Evolutionary conservation across 2,329 filamentous ascomycete genomes (phyloP), one percentile per base, ranked within the genome.

Genomic region (Thermomyces lanuginosus): DNA sequence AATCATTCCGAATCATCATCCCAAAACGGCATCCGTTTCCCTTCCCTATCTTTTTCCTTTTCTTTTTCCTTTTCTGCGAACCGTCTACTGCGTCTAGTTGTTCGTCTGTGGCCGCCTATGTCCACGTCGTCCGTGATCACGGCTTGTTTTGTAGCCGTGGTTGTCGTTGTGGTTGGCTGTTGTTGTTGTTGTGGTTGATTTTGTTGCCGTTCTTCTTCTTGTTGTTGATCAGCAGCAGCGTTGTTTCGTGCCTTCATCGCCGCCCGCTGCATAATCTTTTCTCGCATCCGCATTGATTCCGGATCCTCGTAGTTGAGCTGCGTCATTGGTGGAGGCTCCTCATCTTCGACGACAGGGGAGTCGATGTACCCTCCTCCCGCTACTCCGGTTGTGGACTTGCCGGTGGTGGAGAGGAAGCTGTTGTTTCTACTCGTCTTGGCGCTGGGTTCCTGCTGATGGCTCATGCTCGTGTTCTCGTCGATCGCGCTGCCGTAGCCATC

Each of bases 261-360:
- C 1, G 48, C 46, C 27, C 47, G 34, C 4, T 61, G 60, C 35
- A 65, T 60, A 15, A 61, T 63, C 19, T 61, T 63, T 17, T 68
- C 64, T n/a, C 63, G 63, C 40, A 68, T 66, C 28, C 61, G 61
- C 8, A 61, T 57, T 2, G 65, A 64, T 23, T 70, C 57, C 1
- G 56, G 49, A 32, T 61, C 58, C 31, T 62, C 57, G 30, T 62
- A 63, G 15, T 56, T 55, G 10, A 63, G 39, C 36, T 62, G 58
- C 4, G 59, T 62, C 52, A 60, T 53, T 8, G 45, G 46, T 8
- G 55, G 52, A 5, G 45, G 40, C 28, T 54, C 46, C 7, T 49
- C 48, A 27, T 49, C 47, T 23, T 35, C 33, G 17, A 42, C 34
- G 24, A 42, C 34, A 16, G 39, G 27, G 27, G 49, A 49, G 8